phyloP scores from a whole-genome alignment of 2,329 filamentous ascomycete genomes.

The Gyromitra esculenta region DNA sequence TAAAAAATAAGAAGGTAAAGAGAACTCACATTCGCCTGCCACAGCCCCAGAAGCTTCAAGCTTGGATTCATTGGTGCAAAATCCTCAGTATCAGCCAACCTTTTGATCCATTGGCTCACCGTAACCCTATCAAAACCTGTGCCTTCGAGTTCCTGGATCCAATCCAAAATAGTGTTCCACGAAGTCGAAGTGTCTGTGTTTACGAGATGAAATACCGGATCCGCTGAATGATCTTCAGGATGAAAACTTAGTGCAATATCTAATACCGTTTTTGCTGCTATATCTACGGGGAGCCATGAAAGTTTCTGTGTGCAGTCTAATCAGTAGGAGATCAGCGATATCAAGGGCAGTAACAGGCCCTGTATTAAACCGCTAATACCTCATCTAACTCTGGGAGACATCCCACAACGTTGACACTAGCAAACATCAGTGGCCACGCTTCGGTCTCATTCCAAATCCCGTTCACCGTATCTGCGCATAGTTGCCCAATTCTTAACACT shows the following conservation, averaged over 20 bases:
- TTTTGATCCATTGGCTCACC: conserved; percentile 36
- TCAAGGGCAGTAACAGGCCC: not conserved
- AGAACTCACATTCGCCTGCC: conserved; percentile 61
- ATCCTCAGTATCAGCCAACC: conserved; percentile 30
- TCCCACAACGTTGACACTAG: conserved; percentile 60
- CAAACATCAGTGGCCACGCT: conserved; percentile 65
- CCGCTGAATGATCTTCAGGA: conserved; percentile 59
- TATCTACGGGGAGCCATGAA: conserved; percentile 64
- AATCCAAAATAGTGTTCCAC: conserved; percentile 39
- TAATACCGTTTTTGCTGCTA: conserved; percentile 62
- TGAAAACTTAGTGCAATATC: conserved; percentile 61
- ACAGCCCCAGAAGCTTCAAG: conserved; percentile 63
- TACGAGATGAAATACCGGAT: conserved; percentile 59
- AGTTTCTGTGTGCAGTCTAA: conserved; percentile 57
- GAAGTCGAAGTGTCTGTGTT: conserved; percentile 36
- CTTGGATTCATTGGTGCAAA: not conserved
- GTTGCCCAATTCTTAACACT: conserved; percentile 64
- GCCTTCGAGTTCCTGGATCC: conserved; percentile 28
- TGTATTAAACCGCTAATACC: not conserved
- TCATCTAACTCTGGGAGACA: conserved; percentile 62
- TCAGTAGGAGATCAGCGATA: not conserved
- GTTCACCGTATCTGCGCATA: conserved; percentile 62
- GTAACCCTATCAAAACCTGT: conserved; percentile 18
- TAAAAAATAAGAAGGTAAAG: conserved; percentile 58
- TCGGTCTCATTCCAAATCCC: conserved; percentile 65